Base-by-base conservation (phyloP, 805 yeast species). In the Kazachstania africana region DNA sequence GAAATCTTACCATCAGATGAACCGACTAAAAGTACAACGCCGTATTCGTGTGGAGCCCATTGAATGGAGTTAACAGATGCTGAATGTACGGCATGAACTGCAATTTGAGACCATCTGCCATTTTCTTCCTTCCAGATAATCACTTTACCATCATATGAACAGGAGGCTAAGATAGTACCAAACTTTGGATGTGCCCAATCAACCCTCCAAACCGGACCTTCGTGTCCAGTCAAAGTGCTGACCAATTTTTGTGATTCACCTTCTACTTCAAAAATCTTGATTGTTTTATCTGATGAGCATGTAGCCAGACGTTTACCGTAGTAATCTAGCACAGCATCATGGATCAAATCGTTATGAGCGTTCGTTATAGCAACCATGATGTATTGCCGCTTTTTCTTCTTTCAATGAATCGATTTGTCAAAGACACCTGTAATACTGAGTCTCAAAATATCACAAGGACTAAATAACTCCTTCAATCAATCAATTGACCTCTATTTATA, bases 141-240 rank as follows among this genome's bases (percentile, higher is more conserved):
- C 12, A 83, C 96, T 49, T 80, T 80, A 33, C 98, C 98, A 53
- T 91, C 96, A 52, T 84, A 91, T 1, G 95, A 84, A 45, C 94
- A 83, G 16, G 94, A 79, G 1, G 98, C 98, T 42, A 91, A 66
- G 40, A 88, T 83, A 10, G 84, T 78, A 24, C 98, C 98, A 52
- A 88, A 91, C 57, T 88, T 88, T 20, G 98, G 98, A 55, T 91
- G 98, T 3, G 97, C 97, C 98, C 98, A 91, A 33, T 83, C 74
- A 14, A 85, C 94, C 61, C 88, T 95, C 98, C 98, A 91, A 29
- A 91, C 96, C 9, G 98, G 97, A 21, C 97, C 98, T 40, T 85
- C 95, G 57, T 91, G 98, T 24, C 94, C 96, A 29, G 72, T 66
- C 40, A 91, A 64, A 1, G 97, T 87, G 43, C 85, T 95, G 13